Conservation (phyloP, 2,329 filamentous ascomycete genomes). For the Aspergillus calidoustus region DNA sequence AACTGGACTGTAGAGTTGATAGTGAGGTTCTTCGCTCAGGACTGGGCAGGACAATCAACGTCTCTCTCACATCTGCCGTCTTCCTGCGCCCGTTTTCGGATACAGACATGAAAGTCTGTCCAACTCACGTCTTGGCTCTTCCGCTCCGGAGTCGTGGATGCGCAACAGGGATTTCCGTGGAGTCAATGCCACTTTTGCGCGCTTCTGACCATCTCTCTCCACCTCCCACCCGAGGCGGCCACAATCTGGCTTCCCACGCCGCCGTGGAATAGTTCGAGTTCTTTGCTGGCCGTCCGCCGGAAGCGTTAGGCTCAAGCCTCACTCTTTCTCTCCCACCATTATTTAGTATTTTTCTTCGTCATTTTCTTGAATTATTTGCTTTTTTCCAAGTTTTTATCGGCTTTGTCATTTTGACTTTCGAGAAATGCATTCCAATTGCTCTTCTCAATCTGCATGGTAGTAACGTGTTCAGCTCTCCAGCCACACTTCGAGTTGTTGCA, state of each 20-base stretch:
- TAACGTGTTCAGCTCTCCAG: background rate
- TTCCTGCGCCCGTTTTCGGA: constrained; percentile 14
- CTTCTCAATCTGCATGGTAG: constrained; percentile 5
- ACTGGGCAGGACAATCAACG: background rate
- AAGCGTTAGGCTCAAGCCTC: constrained; percentile 8
- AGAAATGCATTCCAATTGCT: constrained; percentile 11
- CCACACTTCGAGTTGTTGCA: background rate
- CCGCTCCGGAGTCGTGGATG: background rate
- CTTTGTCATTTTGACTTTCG: background rate
- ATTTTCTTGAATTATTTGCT: constrained; percentile 8
- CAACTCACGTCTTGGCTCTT: constrained; percentile 9
- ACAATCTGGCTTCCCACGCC: constrained; percentile 9
- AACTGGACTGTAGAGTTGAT: background rate
- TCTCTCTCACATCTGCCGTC: background rate
- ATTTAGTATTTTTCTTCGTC: background rate
- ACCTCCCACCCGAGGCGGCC: constrained; percentile 3
- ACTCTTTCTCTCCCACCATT: constrained; percentile 9
- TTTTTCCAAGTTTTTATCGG: constrained; percentile 5
- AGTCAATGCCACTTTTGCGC: background rate
- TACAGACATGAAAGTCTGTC: constrained; percentile 13
- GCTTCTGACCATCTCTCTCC: background rate
- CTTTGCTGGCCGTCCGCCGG: background rate
- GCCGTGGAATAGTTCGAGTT: background rate
- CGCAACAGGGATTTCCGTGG: background rate
- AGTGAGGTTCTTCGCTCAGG: background rate